Evolutionary conservation across 2,329 filamentous ascomycete genomes (phyloP), one percentile per base, ranked within the genome.

Genomic region (Fusarium sp.): DNA sequence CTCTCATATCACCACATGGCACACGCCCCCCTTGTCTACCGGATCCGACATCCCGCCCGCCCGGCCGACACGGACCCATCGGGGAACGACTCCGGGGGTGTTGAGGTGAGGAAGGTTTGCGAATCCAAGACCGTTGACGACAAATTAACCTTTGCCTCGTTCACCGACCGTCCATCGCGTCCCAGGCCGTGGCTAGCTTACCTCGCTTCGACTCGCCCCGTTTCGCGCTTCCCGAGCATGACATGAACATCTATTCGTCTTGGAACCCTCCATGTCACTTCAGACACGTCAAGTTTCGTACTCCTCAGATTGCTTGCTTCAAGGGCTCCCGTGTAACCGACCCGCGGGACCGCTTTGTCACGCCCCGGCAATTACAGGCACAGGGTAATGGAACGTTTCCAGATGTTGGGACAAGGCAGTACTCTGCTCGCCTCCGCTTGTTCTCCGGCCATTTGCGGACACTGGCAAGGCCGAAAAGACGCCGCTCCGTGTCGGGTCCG

Each of bases 371-470:
- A 67, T 69, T 76, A 52, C 64, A 50, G 65, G 50, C 68, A 68
- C 64, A 45, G 58, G 68, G 61, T 33, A 43, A 74, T 74, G 67
- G 76, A 74, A 77, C 69, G 71, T 68, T 77, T 74, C 76, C 69
- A 77, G 76, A 70, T 68, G 64, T 60, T 76, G 60, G 73, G 73
- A 76, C 71, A 67, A 71, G 64, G 48, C 35, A 31, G 22, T 31
- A 29, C 18, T 41, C 24, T 52, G 37, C 58, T 75, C 61, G 58
- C 72, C 65, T 75, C 52, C 59, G 59, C 59, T 48, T 63, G 39
- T 61, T 57, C 60, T 54, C 69, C 68, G 72, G 72, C 62, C 68
- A 69, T 69, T 75, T 75, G 58, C 56, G 62, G 72, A 52, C 65
- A 62, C 60, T 69, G 59, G 58, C 43, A 50, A 67, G 59, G 41